These are phyloP conservation scores for Lasiosphaeria ovina DNA, from an alignment of 495 filamentous ascomycete species.

Conservation along the genomic window DNA sequence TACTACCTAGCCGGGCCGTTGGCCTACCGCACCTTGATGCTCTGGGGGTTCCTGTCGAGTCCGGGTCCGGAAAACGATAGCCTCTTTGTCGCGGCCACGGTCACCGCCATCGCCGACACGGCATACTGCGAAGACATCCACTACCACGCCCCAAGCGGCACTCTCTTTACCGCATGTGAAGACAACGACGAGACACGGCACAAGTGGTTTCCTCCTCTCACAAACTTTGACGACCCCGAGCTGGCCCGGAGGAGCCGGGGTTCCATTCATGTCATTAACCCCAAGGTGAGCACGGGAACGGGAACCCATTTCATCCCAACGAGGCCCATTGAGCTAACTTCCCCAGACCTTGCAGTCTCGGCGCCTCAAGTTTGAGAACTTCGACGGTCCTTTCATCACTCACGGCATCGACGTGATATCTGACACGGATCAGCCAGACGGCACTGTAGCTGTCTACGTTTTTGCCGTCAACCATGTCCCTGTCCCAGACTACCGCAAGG, in stretches of 20 bases:
- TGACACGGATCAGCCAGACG: slow-evolving; percentile 39
- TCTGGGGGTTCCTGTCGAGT: too few species aligned
- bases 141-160: slow-evolving; percentile 47
- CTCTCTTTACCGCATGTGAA: slow-evolving; percentile 59
- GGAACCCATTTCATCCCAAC: neutral
- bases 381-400: slow-evolving; percentile 53
- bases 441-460: slow-evolving; percentile 53
- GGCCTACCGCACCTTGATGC: neutral
- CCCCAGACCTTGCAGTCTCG: slow-evolving; percentile 50
- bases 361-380: slow-evolving; percentile 50
- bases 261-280: slow-evolving; percentile 55
- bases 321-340: neutral
- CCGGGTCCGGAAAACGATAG: neutral
- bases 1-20: slow-evolving; percentile 14
- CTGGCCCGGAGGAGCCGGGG: slow-evolving; percentile 33
- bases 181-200: slow-evolving; percentile 45
- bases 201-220: slow-evolving; percentile 57
- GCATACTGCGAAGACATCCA: slow-evolving; percentile 61
- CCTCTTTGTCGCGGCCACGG: slow-evolving; percentile 13
- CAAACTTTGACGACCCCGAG: slow-evolving; percentile 37
- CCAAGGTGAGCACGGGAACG: slow-evolving; percentile 38
- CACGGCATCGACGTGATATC: slow-evolving; percentile 60
- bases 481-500: slow-evolving; percentile 20
- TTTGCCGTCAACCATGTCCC: slow-evolving; percentile 58
- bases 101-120: slow-evolving; percentile 49